Evolutionary conservation across 2,329 filamentous ascomycete species (phyloP).

Genomic region (Aureobasidium sp.): DNA sequence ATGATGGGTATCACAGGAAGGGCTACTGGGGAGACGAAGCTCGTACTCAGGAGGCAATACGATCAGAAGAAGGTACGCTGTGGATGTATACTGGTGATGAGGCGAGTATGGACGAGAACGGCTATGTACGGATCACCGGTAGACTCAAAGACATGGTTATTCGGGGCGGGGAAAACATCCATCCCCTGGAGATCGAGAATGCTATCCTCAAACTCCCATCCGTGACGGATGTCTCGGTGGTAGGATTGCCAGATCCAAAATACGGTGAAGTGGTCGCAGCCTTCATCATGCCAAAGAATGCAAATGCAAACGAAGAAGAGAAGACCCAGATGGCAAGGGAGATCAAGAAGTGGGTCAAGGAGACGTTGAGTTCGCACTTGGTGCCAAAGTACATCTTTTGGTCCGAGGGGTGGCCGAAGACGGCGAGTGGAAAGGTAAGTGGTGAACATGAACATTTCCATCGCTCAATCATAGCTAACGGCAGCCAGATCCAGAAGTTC

Average conservation of each 20-base stretch:
- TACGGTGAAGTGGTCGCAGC: slow-evolving; percentile 84
- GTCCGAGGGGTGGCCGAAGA: slow-evolving; percentile 80
- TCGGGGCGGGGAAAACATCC: slow-evolving; percentile 89
- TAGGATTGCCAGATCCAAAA: slow-evolving; percentile 71
- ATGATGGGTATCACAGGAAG: slow-evolving; percentile 31
- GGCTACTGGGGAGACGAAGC: slow-evolving; percentile 74
- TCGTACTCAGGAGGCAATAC: slow-evolving; percentile 61
- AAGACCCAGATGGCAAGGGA: slow-evolving; percentile 41
- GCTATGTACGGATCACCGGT: slow-evolving; percentile 82
- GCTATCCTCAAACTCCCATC: not conserved
- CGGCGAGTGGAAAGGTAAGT: slow-evolving; percentile 71
- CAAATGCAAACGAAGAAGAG: slow-evolving; percentile 26
- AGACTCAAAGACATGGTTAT: slow-evolving; percentile 95
- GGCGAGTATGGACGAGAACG: slow-evolving; percentile 71
- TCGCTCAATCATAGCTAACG: not conserved
- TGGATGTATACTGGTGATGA: slow-evolving; percentile 97
- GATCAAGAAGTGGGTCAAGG: slow-evolving; percentile 63
- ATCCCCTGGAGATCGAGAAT: slow-evolving; percentile 88
- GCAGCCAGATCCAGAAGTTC: slow-evolving; percentile 70
- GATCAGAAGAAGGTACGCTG: slow-evolving; percentile 48
- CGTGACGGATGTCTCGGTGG: slow-evolving; percentile 53
- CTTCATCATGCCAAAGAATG: slow-evolving; percentile 56
- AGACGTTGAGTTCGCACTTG: slow-evolving; percentile 62
- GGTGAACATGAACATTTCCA: no score
- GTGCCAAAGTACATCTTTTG: slow-evolving; percentile 89